Percentiles rank a stretch among this genome's conserved stretches.
These are phyloP conservation scores for Rosa multiflora DNA, from an alignment of 306 rosid genomes.

Conservation along the genomic window DNA sequence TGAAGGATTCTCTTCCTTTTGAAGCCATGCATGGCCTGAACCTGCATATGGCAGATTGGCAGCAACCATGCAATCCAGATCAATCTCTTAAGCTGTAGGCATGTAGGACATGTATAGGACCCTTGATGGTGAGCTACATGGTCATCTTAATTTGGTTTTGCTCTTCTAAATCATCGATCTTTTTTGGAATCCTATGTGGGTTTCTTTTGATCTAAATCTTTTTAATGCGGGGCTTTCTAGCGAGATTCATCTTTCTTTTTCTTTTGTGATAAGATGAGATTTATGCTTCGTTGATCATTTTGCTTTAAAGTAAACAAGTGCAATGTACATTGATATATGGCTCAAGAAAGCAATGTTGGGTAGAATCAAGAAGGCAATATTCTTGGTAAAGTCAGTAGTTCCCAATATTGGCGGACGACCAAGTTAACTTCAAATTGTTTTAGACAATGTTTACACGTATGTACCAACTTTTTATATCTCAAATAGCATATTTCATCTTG, in stretches of 20 bases:
- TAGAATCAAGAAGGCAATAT: not conserved
- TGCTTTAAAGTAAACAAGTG: constrained; percentile 24
- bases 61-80: constrained; percentile 43
- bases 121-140: constrained; percentile 35
- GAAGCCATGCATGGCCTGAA: constrained; percentile 44
- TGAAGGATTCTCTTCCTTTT: constrained; percentile 33
- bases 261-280: constrained; percentile 40
- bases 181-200: constrained; percentile 60
- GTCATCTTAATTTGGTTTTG: constrained; percentile 8
- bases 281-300: constrained; percentile 32
- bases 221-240: constrained; percentile 36
- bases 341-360: not conserved
- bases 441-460: too few species aligned
- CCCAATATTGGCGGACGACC: not conserved
- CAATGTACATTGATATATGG: not conserved
- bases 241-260: constrained; percentile 40
- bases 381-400: not conserved
- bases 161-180: constrained; percentile 19
- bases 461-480: too few species aligned
- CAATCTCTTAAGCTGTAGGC: constrained; percentile 32
- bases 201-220: constrained; percentile 38
- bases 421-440: not conserved
- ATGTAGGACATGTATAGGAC: constrained; percentile 42
- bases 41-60: constrained; percentile 9
- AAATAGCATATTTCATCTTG: too few species aligned